These are phyloP conservation scores for Erythrobasidium hasegawianum DNA, from an alignment of 1,284 basidiomycete species.

Conservation along the genomic window DNA sequence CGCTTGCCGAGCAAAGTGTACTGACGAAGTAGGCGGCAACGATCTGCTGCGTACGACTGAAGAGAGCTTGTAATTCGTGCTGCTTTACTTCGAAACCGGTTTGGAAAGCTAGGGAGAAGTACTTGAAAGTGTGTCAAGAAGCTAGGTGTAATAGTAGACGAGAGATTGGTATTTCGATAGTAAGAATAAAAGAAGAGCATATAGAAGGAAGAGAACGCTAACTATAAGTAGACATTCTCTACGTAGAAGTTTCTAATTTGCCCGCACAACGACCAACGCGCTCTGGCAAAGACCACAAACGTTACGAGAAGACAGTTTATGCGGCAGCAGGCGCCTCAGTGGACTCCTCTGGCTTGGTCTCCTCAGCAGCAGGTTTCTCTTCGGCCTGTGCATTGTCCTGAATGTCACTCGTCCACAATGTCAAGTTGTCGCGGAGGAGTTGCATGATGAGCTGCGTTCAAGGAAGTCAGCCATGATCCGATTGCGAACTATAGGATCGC, in stretches of 20 bases:
- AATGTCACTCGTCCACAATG: slow-evolving; percentile 50
- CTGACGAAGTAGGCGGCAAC: no score
- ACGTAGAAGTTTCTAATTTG: no score
- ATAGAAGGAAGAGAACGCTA: background rate
- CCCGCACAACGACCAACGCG: no score
- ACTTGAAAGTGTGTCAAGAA: no score
- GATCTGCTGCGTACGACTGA: no score
- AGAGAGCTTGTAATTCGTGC: no score
- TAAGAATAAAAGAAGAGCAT: slow-evolving; percentile 1
- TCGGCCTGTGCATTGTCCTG: slow-evolving; percentile 24
- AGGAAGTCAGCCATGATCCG: background rate
- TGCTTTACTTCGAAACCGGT: no score
- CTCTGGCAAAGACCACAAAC: no score
- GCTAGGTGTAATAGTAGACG: no score
- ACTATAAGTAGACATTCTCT: background rate
- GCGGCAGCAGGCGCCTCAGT: slow-evolving; percentile 20
- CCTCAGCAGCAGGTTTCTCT: slow-evolving; percentile 28
- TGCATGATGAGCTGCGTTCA: slow-evolving; percentile 98
- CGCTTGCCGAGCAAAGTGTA: no score
- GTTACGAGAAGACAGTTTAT: background rate
- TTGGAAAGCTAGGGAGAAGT: no score
- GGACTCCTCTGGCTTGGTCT: slow-evolving; percentile 33
- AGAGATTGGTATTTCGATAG: background rate
- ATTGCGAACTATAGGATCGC: slow-evolving; percentile 52
- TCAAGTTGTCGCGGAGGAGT: slow-evolving; percentile 95